Conservation (phyloP, 2,329 filamentous ascomycete genomes). For the Paraphoma sp. region DNA sequence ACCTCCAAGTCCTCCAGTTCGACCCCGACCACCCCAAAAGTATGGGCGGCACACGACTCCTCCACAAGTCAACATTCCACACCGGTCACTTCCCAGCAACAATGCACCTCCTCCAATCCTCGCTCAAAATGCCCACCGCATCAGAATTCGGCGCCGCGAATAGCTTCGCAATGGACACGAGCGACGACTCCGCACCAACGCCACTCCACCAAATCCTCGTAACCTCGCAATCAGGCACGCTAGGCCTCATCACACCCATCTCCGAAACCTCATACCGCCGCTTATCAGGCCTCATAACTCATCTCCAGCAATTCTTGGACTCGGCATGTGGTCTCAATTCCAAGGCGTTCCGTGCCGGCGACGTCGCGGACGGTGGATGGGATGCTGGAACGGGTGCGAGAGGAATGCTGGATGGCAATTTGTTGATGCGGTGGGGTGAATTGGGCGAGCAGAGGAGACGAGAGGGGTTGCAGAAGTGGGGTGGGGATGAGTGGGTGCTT, state of each 20-base stretch:
- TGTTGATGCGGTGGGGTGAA: constrained; percentile 78
- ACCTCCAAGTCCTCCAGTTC: constrained; percentile 88
- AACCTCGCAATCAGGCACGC: constrained; percentile 67
- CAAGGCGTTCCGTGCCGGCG: constrained; percentile 72
- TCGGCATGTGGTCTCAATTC: constrained; percentile 84
- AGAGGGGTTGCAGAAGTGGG: constrained; percentile 78
- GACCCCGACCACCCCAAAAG: constrained; percentile 96
- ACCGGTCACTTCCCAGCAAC: constrained; percentile 79
- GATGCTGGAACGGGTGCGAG: constrained; percentile 57
- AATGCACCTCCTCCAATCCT: constrained; percentile 77
- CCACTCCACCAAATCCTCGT: constrained; percentile 41
- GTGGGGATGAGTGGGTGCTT: constrained; percentile 70
- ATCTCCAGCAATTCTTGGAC: constrained; percentile 77
- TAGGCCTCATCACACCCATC: constrained; percentile 79
- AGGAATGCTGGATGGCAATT: constrained; percentile 77
- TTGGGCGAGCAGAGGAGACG: constrained; percentile 72
- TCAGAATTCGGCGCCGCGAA: constrained; percentile 32
- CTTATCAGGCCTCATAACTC: constrained; percentile 79
- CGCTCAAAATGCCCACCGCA: constrained; percentile 55
- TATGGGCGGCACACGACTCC: constrained; percentile 82
- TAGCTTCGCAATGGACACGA: constrained; percentile 38
- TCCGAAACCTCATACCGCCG: constrained; percentile 83
- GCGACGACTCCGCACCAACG: background rate
- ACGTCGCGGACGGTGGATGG: constrained; percentile 47
- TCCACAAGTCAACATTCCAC: constrained; percentile 88